These are phyloP conservation scores for Physcomitrellopsis africana DNA, from an alignment of 225 moss, liverwort and hornwort genomes.

Conservation along the genomic window DNA sequence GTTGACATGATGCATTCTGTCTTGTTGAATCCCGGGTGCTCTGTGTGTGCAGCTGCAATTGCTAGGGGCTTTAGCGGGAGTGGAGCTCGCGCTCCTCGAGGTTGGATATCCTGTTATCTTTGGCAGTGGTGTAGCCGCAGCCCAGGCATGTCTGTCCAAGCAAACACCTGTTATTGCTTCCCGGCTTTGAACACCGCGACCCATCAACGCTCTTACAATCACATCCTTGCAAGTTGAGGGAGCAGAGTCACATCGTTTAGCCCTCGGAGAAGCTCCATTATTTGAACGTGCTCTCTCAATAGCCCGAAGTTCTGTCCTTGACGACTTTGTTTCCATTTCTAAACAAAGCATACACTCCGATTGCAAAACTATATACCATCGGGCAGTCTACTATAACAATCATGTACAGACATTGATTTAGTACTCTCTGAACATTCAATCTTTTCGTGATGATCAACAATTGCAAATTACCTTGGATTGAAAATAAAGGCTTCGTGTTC, in stretches of 20 bases:
- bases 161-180: slow-evolving; percentile 73
- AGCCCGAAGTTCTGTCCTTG: too few species aligned
- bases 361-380: too few species aligned
- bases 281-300: too few species aligned
- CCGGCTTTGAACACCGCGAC: slow-evolving; percentile 45
- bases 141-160: slow-evolving; percentile 58
- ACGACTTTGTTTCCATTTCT: too few species aligned
- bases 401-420: neutral
- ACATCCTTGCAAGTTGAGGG: too few species aligned
- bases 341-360: too few species aligned
- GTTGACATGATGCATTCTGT: neutral
- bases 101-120: slow-evolving; percentile 66
- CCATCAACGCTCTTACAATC: too few species aligned
- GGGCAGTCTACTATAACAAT: too few species aligned
- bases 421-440: slow-evolving; percentile 10
- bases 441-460: neutral
- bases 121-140: slow-evolving; percentile 92
- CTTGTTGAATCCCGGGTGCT: neutral
- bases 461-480: neutral
- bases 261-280: too few species aligned
- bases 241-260: too few species aligned
- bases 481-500: neutral
- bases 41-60: slow-evolving; percentile 70
- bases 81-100: slow-evolving; percentile 71
- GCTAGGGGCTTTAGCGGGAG: slow-evolving; percentile 81